Evolutionary conservation across 176 grass and related monocot species (phyloP), one percentile per base, ranked within the genome.

Genomic region (Metroxylon sagu): DNA sequence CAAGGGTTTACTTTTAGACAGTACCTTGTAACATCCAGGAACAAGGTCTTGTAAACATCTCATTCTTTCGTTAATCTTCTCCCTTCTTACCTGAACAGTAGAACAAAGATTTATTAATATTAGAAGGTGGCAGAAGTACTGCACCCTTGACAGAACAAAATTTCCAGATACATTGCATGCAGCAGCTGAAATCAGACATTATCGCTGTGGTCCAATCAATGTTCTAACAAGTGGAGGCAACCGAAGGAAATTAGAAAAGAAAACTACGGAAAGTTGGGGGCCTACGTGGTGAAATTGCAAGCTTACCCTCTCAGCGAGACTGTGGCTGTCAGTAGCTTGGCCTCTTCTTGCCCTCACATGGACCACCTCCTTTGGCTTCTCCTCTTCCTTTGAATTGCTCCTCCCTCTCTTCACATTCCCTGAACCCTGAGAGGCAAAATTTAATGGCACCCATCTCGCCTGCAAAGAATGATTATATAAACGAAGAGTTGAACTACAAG

Each of bases 21-120:
- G n/a, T 72, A 72, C 70, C 70, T 62, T 72, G 6, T 62, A 54
- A 62, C 70, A 72, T 49, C 70, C 58, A 14, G 70, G 70, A 72
- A 72, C 70, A 5, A 72, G 59, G 26, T 62, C 70, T 53, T 72
- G 70, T 25, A 72, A 62, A 12, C 26, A 61, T 23, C 50, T 60
- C 70, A 72, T 72, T 72, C 70, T 72, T 54, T 54, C 70, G 26
- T 72, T 72, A n/a, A 72, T 72, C 29, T 52, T 72, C 50, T 62
- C 50, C 49, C 70, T 31, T 54, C 70, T 62, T 49, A 52, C 49
- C 70, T 72, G 70, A 12, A 14, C 0, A 43, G 35, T 10, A 43
- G 12, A 3, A 43, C 12, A 14, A 12, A 39, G 12, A 14, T 14
- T 43, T 10, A 12, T 43, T 43, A 43, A 43, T 43, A 43, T 43